A percentile compares a stretch with the other conserved stretches of the same genome.
Conservation (phyloP, 768 basidiomycete species). For the Leccinum aurantiacum region DNA sequence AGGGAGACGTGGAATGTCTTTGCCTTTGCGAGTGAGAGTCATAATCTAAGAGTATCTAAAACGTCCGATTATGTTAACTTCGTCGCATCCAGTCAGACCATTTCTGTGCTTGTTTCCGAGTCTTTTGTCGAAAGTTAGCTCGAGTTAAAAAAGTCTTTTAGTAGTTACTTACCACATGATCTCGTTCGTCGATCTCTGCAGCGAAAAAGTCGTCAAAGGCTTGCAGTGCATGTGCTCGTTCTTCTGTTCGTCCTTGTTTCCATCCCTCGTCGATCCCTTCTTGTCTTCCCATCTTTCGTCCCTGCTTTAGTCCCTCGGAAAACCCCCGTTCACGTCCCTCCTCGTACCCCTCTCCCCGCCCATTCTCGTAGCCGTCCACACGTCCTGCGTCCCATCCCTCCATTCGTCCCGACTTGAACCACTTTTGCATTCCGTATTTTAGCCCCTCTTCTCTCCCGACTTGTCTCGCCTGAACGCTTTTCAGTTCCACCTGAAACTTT, state of each 20-base stretch:
- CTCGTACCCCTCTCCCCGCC: constrained; percentile 42
- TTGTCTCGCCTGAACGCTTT: constrained; percentile 45
- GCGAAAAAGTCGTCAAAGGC: constrained; percentile 59
- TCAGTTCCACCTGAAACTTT: constrained; percentile 43
- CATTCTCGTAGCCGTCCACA: constrained; percentile 46
- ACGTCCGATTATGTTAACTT: neutral
- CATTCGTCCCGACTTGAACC: constrained; percentile 43
- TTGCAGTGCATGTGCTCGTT: constrained; percentile 52
- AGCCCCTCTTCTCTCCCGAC: constrained; percentile 44
- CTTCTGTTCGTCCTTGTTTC: constrained; percentile 44
- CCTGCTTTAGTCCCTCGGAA: constrained; percentile 35
- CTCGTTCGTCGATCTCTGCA: constrained; percentile 39
- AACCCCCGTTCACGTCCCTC: constrained; percentile 43
- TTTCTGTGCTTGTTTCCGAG: constrained; percentile 21
- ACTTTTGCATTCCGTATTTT: constrained; percentile 41
- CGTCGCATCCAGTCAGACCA: constrained; percentile 33
- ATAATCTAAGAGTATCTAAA: neutral
- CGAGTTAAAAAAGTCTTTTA: too few relatives aligned
- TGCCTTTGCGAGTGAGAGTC: constrained; percentile 50
- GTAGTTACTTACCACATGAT: constrained; percentile 24
- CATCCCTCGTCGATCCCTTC: constrained; percentile 37
- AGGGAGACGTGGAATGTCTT: constrained; percentile 69
- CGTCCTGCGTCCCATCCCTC: constrained; percentile 50
- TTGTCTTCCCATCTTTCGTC: constrained; percentile 30
- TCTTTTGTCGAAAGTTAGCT: constrained; percentile 21